These are phyloP conservation scores for Cyphellophora europaea DNA, from an alignment of 2,329 filamentous ascomycete species.

Conservation along the genomic window DNA sequence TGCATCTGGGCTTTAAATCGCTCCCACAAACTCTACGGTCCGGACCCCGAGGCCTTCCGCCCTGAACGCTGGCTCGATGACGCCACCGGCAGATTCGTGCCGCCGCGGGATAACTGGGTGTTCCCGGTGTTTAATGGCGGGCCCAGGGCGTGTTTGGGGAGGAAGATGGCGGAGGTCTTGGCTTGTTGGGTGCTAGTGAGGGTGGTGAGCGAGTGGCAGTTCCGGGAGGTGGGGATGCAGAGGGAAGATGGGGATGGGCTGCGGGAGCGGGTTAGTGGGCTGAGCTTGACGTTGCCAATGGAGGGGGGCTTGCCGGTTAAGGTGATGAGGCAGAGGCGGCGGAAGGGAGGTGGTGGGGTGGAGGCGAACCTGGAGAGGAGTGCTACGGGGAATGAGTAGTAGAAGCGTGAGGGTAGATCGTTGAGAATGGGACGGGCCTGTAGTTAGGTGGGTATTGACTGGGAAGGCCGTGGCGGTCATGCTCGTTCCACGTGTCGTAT, in stretches of 20 bases:
- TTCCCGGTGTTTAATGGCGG: conserved; percentile 60
- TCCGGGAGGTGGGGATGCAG: conserved; percentile 25
- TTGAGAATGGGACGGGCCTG: too few species aligned
- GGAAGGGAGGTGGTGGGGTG: not conserved
- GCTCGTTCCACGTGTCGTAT: too few species aligned
- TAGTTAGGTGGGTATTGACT: too few species aligned
- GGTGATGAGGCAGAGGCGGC: not conserved
- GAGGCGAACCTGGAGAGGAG: too few species aligned
- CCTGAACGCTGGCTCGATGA: conserved; percentile 45
- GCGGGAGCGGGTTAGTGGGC: conserved; percentile 46
- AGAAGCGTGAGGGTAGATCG: too few species aligned
- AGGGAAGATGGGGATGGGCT: conserved; percentile 21
- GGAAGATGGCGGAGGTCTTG: conserved; percentile 55
- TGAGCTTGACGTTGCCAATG: conserved; percentile 56
- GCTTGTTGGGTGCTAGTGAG: conserved; percentile 47
- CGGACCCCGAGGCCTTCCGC: conserved; percentile 45
- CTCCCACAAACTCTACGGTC: conserved; percentile 47
- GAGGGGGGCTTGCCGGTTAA: conserved; percentile 45
- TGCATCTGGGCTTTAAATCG: conserved; percentile 57
- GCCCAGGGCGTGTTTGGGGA: conserved; percentile 51
- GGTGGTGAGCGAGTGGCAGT: conserved; percentile 42
- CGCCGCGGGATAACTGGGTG: conserved; percentile 38
- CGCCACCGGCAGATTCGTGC: conserved; percentile 20
- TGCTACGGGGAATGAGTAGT: too few species aligned
- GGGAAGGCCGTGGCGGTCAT: too few species aligned